Base-by-base conservation (phyloP, 441 rosid species). In the Brassica balearica region DNA sequence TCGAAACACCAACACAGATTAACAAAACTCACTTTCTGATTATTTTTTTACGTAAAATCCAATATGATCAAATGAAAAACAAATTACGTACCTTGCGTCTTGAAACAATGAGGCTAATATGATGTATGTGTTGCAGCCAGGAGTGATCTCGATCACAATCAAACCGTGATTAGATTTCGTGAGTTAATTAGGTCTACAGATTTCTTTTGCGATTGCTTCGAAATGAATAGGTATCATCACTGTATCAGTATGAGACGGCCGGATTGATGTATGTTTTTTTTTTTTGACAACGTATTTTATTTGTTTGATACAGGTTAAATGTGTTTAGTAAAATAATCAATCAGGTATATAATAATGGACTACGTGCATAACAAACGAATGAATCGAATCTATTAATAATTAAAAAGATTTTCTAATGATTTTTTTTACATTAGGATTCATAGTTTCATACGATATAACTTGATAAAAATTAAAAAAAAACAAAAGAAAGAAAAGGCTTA, bases 141-240 rank as follows among this genome's bases (percentile, higher is more conserved):
- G 15, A 15, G 2, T 53, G 58, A 53, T 53, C 20, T 53, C 9
- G 58, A 53, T 14, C 15, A 53, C 9, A 53, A 53, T 53, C 20
- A 53, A 6, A 53, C 3, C 20, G 58, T 53, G 58, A 53, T 14
- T 4, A 6, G 19, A 53, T 53, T 14, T 53, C 9, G 20, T 53
- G 58, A 53, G 58, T 53, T 48, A 10, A 41, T 41, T 53, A 53
- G 58, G 58, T 53, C 17, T 53, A 53, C 58, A 53, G 58, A 53
- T 53, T 53, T 53, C 9, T 53, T 53, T 53, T 8, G 22, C 17
- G 22, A 53, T 53, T 53, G 59, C 59, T 53, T 53, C 22, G 59
- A 53, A 53, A 53, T 53, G 59, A 15, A 53, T 53, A 53, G 20
- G 59, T 53, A 53, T 53, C 59, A 53, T 53, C 59, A 53, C 56